These are phyloP conservation scores for Fusarium tupiense DNA, from an alignment of 2,329 filamentous ascomycete genomes.

Conservation along the genomic window DNA sequence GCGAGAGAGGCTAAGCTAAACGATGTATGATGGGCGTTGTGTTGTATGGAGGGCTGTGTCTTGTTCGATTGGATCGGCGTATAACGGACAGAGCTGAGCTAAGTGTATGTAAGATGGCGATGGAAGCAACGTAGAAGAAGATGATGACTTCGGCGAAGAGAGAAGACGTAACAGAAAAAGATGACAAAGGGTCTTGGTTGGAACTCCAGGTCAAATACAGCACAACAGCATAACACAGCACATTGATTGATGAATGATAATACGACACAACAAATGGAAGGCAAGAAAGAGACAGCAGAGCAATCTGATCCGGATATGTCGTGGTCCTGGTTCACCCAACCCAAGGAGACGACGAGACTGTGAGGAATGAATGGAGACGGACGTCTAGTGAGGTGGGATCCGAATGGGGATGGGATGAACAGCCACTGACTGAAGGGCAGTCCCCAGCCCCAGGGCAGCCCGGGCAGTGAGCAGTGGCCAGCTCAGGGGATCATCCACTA, in stretches of 20 bases:
- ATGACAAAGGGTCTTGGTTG: slow-evolving; percentile 9
- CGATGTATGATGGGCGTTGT: slow-evolving; percentile 23
- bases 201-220: not conserved
- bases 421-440: slow-evolving; percentile 25
- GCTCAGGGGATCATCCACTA: slow-evolving; percentile 32
- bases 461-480: not conserved
- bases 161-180: slow-evolving; percentile 16
- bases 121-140: slow-evolving; percentile 10
- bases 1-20: slow-evolving; percentile 18
- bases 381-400: slow-evolving; percentile 22
- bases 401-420: slow-evolving; percentile 42
- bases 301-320: slow-evolving; percentile 34
- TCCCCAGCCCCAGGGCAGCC: slow-evolving; percentile 1
- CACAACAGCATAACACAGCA: not conserved
- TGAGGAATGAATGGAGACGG: slow-evolving; percentile 40
- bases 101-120: slow-evolving; percentile 13
- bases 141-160: not conserved
- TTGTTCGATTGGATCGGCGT: slow-evolving; percentile 25
- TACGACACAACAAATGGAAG: slow-evolving; percentile 12
- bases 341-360: slow-evolving; percentile 12
- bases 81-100: slow-evolving; percentile 9
- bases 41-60: slow-evolving; percentile 15
- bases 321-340: slow-evolving; percentile 33
- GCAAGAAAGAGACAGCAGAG: slow-evolving; percentile 32
- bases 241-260: not conserved